Conservation (phyloP, 495 filamentous ascomycete species). For the Tuber magnatum region DNA sequence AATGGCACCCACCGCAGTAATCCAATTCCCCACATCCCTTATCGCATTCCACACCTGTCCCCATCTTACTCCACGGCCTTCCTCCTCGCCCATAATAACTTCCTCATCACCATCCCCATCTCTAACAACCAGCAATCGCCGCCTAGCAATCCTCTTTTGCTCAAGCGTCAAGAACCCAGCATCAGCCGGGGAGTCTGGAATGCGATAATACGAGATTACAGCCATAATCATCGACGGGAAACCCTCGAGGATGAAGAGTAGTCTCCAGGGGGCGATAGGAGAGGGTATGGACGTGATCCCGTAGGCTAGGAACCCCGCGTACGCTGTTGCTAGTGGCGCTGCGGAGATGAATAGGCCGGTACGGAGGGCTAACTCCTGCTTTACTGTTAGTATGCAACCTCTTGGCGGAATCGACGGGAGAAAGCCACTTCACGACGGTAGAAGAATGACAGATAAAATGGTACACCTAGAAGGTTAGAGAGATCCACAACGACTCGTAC, state of each 20-base stretch:
- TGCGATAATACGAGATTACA: slow-evolving; percentile 56
- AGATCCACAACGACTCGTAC: slow-evolving; percentile 10
- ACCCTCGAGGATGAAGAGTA: slow-evolving; percentile 80
- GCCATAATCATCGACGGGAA: slow-evolving; percentile 63
- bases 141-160: slow-evolving; percentile 62
- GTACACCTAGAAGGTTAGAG: slow-evolving; percentile 47
- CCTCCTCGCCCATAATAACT: slow-evolving; percentile 40
- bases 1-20: slow-evolving; percentile 15
- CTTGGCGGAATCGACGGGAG: background rate
- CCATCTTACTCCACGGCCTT: slow-evolving; percentile 32
- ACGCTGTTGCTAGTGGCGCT: slow-evolving; percentile 73
- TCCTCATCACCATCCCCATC: slow-evolving; percentile 54
- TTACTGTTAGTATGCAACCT: slow-evolving; percentile 4
- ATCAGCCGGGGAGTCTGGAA: slow-evolving; percentile 65
- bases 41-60: slow-evolving; percentile 32
- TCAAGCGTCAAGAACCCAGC: slow-evolving; percentile 64
- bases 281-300: slow-evolving; percentile 68
- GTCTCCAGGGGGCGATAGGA: slow-evolving; percentile 64
- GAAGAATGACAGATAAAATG: slow-evolving; percentile 74
- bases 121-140: slow-evolving; percentile 56
- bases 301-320: slow-evolving; percentile 75
- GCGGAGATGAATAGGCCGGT: slow-evolving; percentile 70
- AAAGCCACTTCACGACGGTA: slow-evolving; percentile 55
- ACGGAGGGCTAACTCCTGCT: slow-evolving; percentile 63
- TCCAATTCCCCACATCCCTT: slow-evolving; percentile 33